These are phyloP conservation scores for Phaeomoniella chlamydospora DNA, from an alignment of 2,329 filamentous ascomycete species.

Conservation along the genomic window DNA sequence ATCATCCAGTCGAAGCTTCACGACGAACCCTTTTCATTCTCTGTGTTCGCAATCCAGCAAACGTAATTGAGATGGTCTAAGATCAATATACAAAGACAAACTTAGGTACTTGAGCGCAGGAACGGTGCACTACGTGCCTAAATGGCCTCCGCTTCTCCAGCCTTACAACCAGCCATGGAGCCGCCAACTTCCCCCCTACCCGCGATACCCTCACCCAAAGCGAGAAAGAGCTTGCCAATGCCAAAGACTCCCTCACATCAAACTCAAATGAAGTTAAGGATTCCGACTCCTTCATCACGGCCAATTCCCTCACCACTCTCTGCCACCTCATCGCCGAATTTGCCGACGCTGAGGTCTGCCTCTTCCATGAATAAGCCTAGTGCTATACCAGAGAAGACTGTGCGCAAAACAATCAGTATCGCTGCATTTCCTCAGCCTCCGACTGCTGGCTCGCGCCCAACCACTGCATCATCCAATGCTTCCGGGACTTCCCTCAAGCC, in stretches of 20 bases:
- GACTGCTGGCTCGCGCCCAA: slow-evolving; percentile 44
- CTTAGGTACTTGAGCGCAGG: neutral
- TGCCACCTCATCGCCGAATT: slow-evolving; percentile 32
- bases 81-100: neutral
- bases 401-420: slow-evolving; percentile 84
- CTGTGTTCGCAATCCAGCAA: too few relatives aligned
- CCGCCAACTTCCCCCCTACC: slow-evolving; percentile 61
- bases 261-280: slow-evolving; percentile 41
- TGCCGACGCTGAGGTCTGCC: slow-evolving; percentile 42
- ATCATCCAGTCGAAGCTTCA: too few relatives aligned
- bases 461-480: slow-evolving; percentile 38
- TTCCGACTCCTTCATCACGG: slow-evolving; percentile 44
- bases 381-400: slow-evolving; percentile 43
- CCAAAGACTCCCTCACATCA: slow-evolving; percentile 25
- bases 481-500: slow-evolving; percentile 17
- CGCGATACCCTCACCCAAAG: slow-evolving; percentile 58
- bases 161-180: slow-evolving; percentile 40
- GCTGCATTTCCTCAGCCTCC: slow-evolving; percentile 88
- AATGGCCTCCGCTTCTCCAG: slow-evolving; percentile 4
- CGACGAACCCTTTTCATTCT: too few relatives aligned
- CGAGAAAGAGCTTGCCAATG: slow-evolving; percentile 48
- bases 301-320: slow-evolving; percentile 32
- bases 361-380: slow-evolving; percentile 37
- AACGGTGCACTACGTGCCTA: neutral
- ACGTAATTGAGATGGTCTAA: slow-evolving; percentile 1